A percentile compares a stretch with the other conserved stretches of the same genome.
Evolutionary conservation across 768 basidiomycete species (phyloP).

Genomic region (Termitomyces eurrhizus): DNA sequence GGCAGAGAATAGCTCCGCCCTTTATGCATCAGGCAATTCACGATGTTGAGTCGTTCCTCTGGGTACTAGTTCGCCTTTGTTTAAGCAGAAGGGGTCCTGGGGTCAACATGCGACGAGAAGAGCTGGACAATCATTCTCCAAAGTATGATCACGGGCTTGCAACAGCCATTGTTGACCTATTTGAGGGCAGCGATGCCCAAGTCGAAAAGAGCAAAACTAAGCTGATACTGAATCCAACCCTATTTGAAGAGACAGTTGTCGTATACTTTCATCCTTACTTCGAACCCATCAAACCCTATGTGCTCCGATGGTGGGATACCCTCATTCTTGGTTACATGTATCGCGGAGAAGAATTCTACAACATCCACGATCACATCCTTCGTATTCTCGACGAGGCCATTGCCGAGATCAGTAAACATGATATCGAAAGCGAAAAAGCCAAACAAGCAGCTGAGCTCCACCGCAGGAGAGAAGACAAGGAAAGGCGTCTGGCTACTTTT

Average conservation of each 20-base stretch:
- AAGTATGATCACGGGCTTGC: neutral
- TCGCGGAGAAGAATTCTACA: neutral
- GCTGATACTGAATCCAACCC: neutral
- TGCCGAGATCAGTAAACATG: neutral
- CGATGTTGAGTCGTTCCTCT: constrained; percentile 21
- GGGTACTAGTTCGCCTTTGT: constrained; percentile 18
- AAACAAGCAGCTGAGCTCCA: neutral
- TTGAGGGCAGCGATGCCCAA: neutral
- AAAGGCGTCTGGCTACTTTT: neutral
- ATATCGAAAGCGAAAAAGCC: neutral
- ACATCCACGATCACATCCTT: neutral
- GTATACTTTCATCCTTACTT: neutral
- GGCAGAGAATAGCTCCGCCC: accelerated
- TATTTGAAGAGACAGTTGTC: neutral
- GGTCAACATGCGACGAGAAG: neutral
- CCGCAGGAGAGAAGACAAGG: neutral
- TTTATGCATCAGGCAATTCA: constrained; percentile 5
- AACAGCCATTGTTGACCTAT: neutral
- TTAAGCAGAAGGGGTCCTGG: constrained; percentile 16
- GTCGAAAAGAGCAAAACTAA: neutral
- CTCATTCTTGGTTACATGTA: neutral
- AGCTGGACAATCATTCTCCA: neutral
- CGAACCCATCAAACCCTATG: neutral
- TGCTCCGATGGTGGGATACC: constrained; percentile 2
- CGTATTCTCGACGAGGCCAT: neutral